Conservation (phyloP, 169 alveolate genomes). For the Perkinsus marinus region DNA sequence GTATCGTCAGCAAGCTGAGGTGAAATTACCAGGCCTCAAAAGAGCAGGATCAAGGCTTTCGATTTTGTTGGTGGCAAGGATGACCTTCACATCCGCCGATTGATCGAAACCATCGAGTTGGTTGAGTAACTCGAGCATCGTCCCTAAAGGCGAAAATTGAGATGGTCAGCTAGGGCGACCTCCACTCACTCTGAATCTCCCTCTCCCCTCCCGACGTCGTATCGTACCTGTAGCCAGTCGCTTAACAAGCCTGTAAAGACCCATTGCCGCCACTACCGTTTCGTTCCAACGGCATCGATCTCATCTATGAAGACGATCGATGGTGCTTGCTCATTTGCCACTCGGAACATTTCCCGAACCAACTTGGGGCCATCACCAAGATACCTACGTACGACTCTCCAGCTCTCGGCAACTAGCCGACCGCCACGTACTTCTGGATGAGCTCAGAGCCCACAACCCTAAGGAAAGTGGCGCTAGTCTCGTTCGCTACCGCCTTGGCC, state of each 20-base stretch:
- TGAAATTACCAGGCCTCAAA: constrained; percentile 88
- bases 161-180: background rate
- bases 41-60: constrained; percentile 97
- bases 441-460: constrained; percentile 98
- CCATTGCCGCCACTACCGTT: constrained; percentile 45
- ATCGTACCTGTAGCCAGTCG: constrained; percentile 57
- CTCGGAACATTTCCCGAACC: constrained; percentile 95
- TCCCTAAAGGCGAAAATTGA: constrained; percentile 37
- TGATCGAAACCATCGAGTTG: constrained; percentile 99
- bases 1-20: no score
- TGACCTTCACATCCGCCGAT: constrained; percentile 92
- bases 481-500: constrained; percentile 91
- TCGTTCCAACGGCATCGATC: constrained; percentile 97
- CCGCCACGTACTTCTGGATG: constrained; percentile 95
- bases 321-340: constrained; percentile 98
- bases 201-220: constrained; percentile 97
- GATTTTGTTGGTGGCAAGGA: constrained; percentile 97
- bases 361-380: constrained; percentile 85
- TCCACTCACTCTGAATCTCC: constrained; percentile 82
- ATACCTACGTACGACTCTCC: background rate
- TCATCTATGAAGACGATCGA: constrained; percentile 98
- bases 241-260: background rate
- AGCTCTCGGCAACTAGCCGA: background rate
- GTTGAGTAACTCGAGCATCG: constrained; percentile 97
- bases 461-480: constrained; percentile 96